phyloP scores from a whole-genome alignment of 257 asterid genomes.

The Rhazya stricta region DNA sequence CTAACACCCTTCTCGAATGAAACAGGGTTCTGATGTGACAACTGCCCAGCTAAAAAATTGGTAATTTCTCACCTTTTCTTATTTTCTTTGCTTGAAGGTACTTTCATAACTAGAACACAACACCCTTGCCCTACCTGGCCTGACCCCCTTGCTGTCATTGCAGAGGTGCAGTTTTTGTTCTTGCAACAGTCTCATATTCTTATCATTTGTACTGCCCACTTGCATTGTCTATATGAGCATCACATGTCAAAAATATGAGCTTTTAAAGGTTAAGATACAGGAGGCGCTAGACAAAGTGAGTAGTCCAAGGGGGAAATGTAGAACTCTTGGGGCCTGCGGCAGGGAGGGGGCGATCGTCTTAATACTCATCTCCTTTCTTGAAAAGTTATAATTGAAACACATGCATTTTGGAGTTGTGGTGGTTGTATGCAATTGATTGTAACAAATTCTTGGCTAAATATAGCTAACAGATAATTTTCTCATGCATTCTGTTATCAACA shows the following conservation, averaged over 20 bases:
- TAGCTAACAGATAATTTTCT: background rate
- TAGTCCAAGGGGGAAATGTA: background rate
- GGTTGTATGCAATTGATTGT: background rate
- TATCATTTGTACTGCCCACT: background rate
- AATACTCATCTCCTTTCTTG: background rate
- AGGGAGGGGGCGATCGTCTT: background rate
- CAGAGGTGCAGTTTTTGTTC: background rate
- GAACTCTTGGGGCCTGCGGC: background rate
- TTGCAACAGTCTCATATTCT: background rate
- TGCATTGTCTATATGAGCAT: background rate
- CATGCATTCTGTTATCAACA: slow-evolving; percentile 23
- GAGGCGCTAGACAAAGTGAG: background rate
- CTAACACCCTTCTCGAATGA: slow-evolving; percentile 8
- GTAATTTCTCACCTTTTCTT: slow-evolving; percentile 37
- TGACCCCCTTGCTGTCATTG: background rate
- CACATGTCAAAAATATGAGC: background rate
- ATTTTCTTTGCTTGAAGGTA: background rate
- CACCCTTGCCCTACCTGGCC: background rate
- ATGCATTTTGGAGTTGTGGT: background rate
- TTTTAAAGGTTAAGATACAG: background rate
- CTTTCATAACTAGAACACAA: background rate
- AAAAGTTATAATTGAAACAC: background rate
- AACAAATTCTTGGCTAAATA: background rate
- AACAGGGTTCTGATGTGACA: slow-evolving; percentile 95
- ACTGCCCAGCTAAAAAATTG: slow-evolving; percentile 91